phyloP scores from a whole-genome alignment of 2,329 filamentous ascomycete genomes.

The Berkeleyomyces rouxiae region DNA sequence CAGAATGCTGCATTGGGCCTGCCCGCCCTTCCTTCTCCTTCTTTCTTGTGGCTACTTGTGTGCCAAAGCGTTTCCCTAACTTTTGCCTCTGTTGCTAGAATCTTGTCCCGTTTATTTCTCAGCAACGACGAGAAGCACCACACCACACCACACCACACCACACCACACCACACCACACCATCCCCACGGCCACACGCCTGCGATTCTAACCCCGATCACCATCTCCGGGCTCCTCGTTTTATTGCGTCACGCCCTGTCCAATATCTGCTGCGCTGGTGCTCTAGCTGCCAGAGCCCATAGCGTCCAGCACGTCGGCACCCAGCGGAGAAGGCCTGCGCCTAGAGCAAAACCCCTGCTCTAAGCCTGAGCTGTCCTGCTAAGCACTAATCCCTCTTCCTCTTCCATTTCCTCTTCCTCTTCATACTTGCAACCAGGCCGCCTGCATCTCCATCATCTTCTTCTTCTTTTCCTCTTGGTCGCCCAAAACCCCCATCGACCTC shows the following conservation, averaged over 20 bases:
- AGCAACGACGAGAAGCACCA: background rate
- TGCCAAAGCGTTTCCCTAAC: background rate
- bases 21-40: background rate
- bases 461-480: background rate
- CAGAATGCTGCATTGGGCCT: slow-evolving; percentile 1
- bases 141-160: background rate
- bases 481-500: background rate
- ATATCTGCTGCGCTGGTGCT: background rate
- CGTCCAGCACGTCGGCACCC: background rate
- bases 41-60: background rate
- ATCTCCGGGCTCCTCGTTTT: background rate
- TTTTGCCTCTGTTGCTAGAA: background rate
- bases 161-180: background rate
- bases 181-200: too few species aligned
- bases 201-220: background rate
- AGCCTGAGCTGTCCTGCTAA: slow-evolving; percentile 9
- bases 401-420: background rate
- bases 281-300: background rate
- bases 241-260: background rate
- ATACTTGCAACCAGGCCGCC: background rate
- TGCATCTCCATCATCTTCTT: background rate
- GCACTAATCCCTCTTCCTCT: background rate
- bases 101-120: background rate
- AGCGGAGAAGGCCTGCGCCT: slow-evolving; percentile 9
- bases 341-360: slow-evolving; percentile 10